Conservation (phyloP, 768 basidiomycete species). For the Phylloporus rhodoxanthus region DNA sequence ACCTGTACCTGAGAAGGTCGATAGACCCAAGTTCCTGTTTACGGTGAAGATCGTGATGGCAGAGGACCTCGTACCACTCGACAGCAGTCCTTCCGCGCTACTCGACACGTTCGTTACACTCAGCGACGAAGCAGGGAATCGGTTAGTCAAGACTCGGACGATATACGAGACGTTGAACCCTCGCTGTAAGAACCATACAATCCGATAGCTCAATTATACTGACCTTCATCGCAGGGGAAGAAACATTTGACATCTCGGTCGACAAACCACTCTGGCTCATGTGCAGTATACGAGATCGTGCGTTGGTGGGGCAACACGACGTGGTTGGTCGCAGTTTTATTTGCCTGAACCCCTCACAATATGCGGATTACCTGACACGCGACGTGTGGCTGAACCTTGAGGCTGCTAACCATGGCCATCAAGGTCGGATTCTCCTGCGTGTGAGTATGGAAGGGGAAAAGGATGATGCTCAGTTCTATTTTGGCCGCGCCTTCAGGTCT, state of each 20-base stretch:
- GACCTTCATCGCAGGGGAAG: constrained; percentile 67
- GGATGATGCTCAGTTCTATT: constrained; percentile 96
- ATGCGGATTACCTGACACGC: constrained; percentile 83
- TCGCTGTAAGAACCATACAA: constrained; percentile 60
- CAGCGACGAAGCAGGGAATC: constrained; percentile 85
- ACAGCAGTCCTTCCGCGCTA: constrained; percentile 69
- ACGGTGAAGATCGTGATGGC: constrained; percentile 91
- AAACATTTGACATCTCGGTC: constrained; percentile 92
- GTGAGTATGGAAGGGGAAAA: constrained; percentile 99
- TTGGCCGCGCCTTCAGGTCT: constrained; percentile 90
- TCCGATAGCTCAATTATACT: constrained; percentile 2
- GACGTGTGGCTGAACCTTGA: constrained; percentile 93
- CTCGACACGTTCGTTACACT: constrained; percentile 92
- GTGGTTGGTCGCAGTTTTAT: constrained; percentile 88
- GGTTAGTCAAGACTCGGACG: constrained; percentile 90
- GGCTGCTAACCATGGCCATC: constrained; percentile 37
- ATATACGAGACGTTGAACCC: constrained; percentile 88
- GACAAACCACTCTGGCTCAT: constrained; percentile 95
- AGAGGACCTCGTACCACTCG: constrained; percentile 76
- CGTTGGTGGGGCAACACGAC: constrained; percentile 88
- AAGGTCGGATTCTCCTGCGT: constrained; percentile 78
- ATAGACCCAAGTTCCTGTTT: constrained; percentile 72
- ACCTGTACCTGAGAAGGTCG: constrained; percentile 65
- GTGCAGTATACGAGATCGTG: constrained; percentile 89
- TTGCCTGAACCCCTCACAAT: constrained; percentile 83